phyloP scores from a whole-genome alignment of 2,329 filamentous ascomycete species.

The Sclerotinia sclerotiorum region DNA sequence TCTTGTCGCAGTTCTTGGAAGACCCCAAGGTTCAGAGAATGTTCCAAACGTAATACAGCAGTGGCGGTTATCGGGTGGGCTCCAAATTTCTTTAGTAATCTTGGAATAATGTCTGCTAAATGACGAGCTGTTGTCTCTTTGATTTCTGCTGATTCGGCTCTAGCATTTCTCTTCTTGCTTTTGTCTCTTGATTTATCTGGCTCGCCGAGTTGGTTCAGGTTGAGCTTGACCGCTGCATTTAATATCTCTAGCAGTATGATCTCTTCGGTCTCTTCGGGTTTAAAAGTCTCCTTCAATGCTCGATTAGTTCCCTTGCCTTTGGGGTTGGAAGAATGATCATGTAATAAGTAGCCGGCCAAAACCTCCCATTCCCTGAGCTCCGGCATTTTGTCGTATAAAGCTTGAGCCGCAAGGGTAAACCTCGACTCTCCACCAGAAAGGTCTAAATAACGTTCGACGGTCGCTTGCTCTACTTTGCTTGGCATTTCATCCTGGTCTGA shows the following conservation, averaged over 20 bases:
- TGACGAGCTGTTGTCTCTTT: constrained; percentile 78
- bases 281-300: constrained; percentile 36
- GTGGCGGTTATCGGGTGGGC: constrained; percentile 85
- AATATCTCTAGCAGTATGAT: constrained; percentile 83
- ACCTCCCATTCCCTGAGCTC: constrained; percentile 86
- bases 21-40: constrained; percentile 80
- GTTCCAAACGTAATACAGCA: constrained; percentile 80
- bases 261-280: constrained; percentile 59
- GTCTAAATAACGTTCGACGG: constrained; percentile 50
- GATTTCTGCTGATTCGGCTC: constrained; percentile 62
- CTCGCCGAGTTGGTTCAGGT: constrained; percentile 65
- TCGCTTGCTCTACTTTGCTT: constrained; percentile 46
- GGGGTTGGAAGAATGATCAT: constrained; percentile 74
- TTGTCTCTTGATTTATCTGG: constrained; percentile 60
- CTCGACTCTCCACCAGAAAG: constrained; percentile 71
- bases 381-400: constrained; percentile 76
- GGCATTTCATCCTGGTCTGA: constrained; percentile 61
- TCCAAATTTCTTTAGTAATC: constrained; percentile 87
- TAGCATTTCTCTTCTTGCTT: constrained; percentile 50
- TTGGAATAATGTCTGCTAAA: constrained; percentile 77
- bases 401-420: constrained; percentile 82
- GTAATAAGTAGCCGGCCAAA: constrained; percentile 84
- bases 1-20: constrained; percentile 90
- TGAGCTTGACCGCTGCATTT: constrained; percentile 75
- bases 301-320: constrained; percentile 66